A percentile compares a stretch with the other conserved stretches of the same genome.
These are phyloP conservation scores for Cicer arietinum DNA, from an alignment of 306 rosid genomes.

Conservation along the genomic window DNA sequence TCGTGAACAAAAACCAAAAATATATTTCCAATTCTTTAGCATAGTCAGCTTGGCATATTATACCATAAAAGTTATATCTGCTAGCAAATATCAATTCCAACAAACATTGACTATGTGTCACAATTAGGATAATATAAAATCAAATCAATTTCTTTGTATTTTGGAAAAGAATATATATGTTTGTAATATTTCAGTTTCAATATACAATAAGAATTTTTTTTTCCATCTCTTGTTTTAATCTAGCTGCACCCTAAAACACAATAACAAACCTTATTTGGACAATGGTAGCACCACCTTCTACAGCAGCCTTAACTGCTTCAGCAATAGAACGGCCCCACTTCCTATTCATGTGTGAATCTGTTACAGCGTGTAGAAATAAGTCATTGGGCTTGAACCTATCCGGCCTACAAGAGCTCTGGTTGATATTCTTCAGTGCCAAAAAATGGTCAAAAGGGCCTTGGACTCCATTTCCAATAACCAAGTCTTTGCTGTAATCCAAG, in stretches of 20 bases:
- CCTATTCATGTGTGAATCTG: conserved; percentile 82
- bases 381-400: conserved; percentile 67
- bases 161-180: no score
- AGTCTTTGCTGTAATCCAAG: conserved; percentile 78
- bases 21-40: conserved; percentile 33
- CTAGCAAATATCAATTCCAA: conserved; percentile 6
- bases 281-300: conserved; percentile 93
- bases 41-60: neutral
- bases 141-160: no score
- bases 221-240: no score
- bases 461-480: conserved; percentile 80
- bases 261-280: conserved; percentile 82
- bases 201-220: no score
- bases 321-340: conserved; percentile 86
- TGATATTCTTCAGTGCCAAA: conserved; percentile 58
- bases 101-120: conserved; percentile 25
- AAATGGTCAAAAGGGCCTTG: conserved; percentile 93
- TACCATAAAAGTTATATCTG: conserved; percentile 4
- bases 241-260: neutral
- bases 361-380: conserved; percentile 84
- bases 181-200: no score
- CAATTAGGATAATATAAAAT: conserved; percentile 5
- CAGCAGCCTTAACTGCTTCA: conserved; percentile 89
- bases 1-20: neutral
- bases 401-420: conserved; percentile 52